phyloP scores from a whole-genome alignment of 2,329 filamentous ascomycete species.

The Didymella segeticola region DNA sequence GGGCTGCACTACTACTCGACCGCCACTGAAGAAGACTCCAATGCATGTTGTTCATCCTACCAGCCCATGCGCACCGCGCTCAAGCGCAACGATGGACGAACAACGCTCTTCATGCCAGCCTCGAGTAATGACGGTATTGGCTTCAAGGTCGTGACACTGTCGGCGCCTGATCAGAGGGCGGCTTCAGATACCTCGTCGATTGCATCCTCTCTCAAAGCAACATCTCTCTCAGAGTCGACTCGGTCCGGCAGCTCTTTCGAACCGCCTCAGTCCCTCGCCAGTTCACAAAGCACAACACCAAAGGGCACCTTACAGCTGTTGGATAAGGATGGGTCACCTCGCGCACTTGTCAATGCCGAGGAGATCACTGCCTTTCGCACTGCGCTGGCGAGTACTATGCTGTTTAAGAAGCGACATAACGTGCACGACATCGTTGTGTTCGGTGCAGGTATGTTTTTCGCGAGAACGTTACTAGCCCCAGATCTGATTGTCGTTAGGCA shows the following conservation, averaged over 20 bases:
- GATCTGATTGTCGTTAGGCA: conserved; percentile 33
- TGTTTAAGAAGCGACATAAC: conserved; percentile 67
- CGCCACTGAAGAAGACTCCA: conserved; percentile 61
- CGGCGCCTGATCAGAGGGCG: conserved; percentile 44
- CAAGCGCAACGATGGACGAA: conserved; percentile 66
- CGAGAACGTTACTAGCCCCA: too few relatives aligned
- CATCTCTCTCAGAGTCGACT: conserved; percentile 34
- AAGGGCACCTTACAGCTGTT: conserved; percentile 66
- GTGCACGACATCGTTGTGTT: conserved; percentile 84
- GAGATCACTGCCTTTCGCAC: conserved; percentile 75
- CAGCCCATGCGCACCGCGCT: conserved; percentile 69
- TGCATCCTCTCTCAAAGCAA: conserved; percentile 41
- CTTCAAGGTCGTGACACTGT: conserved; percentile 69
- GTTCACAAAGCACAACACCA: conserved; percentile 53
- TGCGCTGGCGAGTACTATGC: conserved; percentile 67
- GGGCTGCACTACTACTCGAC: conserved; percentile 71
- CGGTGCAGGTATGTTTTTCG: conserved; percentile 66
- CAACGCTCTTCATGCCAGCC: conserved; percentile 72
- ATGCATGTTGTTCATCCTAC: conserved; percentile 64
- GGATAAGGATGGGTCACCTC: conserved; percentile 63
- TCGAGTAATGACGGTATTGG: conserved; percentile 65
- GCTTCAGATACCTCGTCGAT: conserved; percentile 37
- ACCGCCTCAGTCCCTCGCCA: conserved; percentile 27
- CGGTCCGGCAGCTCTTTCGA: conserved; percentile 31
- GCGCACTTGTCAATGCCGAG: conserved; percentile 70